Evolutionary conservation across 2,329 filamentous ascomycete species (phyloP), one percentile per base, ranked within the genome.

Genomic region (Pestalotiopsis sp.): DNA sequence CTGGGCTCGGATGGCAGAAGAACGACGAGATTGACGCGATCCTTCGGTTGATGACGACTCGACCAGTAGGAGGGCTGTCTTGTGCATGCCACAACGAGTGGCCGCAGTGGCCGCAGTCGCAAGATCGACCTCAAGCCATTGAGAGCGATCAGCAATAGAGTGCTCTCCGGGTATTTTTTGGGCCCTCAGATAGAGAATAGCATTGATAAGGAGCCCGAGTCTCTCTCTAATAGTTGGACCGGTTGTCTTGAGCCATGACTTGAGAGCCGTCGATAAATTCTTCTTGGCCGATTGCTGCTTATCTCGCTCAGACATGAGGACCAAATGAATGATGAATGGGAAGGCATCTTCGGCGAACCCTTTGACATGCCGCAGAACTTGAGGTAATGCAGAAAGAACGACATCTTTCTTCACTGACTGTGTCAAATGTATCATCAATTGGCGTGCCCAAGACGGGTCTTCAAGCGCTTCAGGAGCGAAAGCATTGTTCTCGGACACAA

Each of bases 41-140:
- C 68, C 71, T 38, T 77, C 77, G 1, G 82, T 80, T 57, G 87
- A 84, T 38, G 87, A 87, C 27, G 94, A 86, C 78, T 99, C 96
- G 4, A 92, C 88, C 73, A 98, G 92, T 7, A 98, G 81, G 1
- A 99, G 83, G 3, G 95, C 93, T 4, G 92, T 93, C 77, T 96
- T 96, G 77, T 92, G 92, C 91, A 98, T 94, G 17, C 91, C 90
- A 76, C 95, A 98, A 68, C 84, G 83, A 12, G 89, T 88, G 5
- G 95, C 95, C 49, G 94, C 92, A 31, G 86, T 82, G 1, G 94
- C 90, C 27, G 92, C 91, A 69, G 87, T 81, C 2, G 89, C 79
- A 72, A 92, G 92, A 77, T 98, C 92, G 31, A 98, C 83, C 31
- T 97, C 92, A 20, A 99, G 86, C 97, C 97, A 99, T 64, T 88